Evolutionary conservation across 306 rosid species (phyloP), one percentile per base, ranked within the genome.

Genomic region (Abrus precatorius): DNA sequence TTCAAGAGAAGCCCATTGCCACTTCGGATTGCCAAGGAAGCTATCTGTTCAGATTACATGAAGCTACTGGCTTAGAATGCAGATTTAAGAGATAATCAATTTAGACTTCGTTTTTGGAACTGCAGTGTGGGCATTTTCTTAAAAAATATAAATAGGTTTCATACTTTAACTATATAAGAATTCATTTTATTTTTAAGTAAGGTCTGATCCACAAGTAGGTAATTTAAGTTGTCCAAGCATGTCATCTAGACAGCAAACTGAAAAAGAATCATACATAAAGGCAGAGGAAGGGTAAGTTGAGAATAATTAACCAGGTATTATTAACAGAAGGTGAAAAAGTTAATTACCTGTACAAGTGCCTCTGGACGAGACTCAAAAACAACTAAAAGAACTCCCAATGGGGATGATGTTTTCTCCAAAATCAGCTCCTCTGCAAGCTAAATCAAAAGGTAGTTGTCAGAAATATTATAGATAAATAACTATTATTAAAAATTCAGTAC

Each of bases 351-450:
- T 72, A 93, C 97, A 38, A 95, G 82, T 9, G 98, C 99, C 64
- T 95, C 98, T 12, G 99, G 99, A 79, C 99, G 99, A 86, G 99
- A 91, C 87, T 95, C 99, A 53, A 95, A 95, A 75, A 95, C 88
- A 80, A 95, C 91, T 86, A 95, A 85, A 69, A 95, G 97, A 80
- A 95, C 98, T 34, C 99, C 99, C 82, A 95, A 75, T 45, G 99
- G 97, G 83, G 97, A 89, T 64, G 99, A 91, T 38, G 96, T 93
- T 90, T 95, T 95, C 87, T 95, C 99, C 72, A 95, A 88, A 81
- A 93, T 72, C 57, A 95, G 89, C 82, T 97, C 98, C 73, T 95
- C 99, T 76, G 96, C 92, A 79, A 95, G 86, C 99, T 95, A 90
- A 56, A 83, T 43, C 67, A 47, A 84, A 53, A 67, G 81, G 78